These are phyloP conservation scores for Citrus reticulata DNA, from an alignment of 345 rosid genomes.

Conservation along the genomic window DNA sequence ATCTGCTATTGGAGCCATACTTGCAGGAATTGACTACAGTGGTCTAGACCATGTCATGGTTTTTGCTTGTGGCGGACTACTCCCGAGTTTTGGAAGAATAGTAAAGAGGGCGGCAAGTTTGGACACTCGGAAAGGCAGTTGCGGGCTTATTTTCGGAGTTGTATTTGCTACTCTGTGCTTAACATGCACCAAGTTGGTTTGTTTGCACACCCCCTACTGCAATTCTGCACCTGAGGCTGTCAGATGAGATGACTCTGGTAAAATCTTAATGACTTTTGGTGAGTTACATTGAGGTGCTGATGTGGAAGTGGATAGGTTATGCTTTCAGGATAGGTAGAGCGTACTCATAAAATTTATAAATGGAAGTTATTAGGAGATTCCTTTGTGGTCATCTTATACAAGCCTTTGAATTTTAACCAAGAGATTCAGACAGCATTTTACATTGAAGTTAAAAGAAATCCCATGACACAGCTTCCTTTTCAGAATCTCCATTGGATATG, in stretches of 20 bases:
- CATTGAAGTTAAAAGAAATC: not conserved
- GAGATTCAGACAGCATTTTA: not conserved
- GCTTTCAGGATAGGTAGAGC: not conserved
- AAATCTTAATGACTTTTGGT: too few relatives aligned
- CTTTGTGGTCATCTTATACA: not conserved
- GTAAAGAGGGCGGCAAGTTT: slow-evolving; percentile 58
- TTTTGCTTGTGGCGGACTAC: slow-evolving; percentile 81
- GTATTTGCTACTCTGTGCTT: slow-evolving; percentile 73
- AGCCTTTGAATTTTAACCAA: not conserved
- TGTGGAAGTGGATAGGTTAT: not conserved
- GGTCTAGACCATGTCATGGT: slow-evolving; percentile 96
- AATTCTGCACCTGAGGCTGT: slow-evolving; percentile 99
- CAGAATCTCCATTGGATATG: not conserved
- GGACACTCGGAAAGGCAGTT: slow-evolving; percentile 53
- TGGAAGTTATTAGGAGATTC: not conserved
- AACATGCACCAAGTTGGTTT: slow-evolving; percentile 80
- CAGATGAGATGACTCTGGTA: slow-evolving; percentile 30
- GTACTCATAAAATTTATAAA: slow-evolving; percentile 1
- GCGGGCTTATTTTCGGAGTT: slow-evolving; percentile 63
- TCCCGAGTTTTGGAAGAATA: slow-evolving; percentile 68
- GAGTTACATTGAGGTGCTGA: not conserved
- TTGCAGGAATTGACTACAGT: slow-evolving; percentile 88
- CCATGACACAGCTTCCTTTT: not conserved
- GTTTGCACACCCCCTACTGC: slow-evolving; percentile 96
- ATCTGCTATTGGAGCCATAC: slow-evolving; percentile 88